Conservation (phyloP, 148 eudicot genomes). For the Camellia lanceoleosa region DNA sequence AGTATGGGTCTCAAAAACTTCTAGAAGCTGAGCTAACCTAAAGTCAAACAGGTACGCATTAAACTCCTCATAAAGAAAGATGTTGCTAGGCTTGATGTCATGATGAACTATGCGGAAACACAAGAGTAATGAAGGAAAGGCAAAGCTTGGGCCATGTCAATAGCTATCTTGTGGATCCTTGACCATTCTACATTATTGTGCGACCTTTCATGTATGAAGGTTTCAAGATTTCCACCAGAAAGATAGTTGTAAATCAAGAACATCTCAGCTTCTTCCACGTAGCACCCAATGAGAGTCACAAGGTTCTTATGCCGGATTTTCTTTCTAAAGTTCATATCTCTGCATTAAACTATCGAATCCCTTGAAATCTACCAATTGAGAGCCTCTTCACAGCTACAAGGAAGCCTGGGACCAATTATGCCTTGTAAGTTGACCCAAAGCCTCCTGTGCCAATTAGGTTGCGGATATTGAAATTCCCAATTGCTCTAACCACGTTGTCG, state of each 20-base stretch:
- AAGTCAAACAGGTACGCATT: constrained; percentile 69
- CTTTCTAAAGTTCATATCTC: constrained; percentile 61
- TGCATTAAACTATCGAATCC: constrained; percentile 62
- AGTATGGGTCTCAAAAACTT: constrained; percentile 62
- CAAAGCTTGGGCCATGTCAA: constrained; percentile 55
- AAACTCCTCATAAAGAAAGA: constrained; percentile 55
- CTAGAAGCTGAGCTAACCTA: constrained; percentile 59
- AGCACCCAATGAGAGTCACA: constrained; percentile 58
- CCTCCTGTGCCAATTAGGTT: constrained; percentile 38
- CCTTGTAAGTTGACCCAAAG: too few relatives aligned
- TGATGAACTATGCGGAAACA: constrained; percentile 61
- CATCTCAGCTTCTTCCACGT: constrained; percentile 63
- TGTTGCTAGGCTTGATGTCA: constrained; percentile 68
- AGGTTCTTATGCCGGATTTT: constrained; percentile 53
- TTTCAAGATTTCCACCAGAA: constrained; percentile 63
- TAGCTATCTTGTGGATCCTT: constrained; percentile 51
- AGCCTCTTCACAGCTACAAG: constrained; percentile 66
- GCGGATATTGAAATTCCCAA: constrained; percentile 52
- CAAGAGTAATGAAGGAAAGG: constrained; percentile 61
- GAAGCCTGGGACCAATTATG: neutral
- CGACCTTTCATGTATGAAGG: constrained; percentile 52
- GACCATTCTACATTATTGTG: constrained; percentile 40
- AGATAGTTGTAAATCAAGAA: constrained; percentile 64
- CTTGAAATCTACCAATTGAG: constrained; percentile 54
- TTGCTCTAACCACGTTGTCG: constrained; percentile 52